Conservation (phyloP, 768 basidiomycete genomes). For the Russula olivacea region DNA sequence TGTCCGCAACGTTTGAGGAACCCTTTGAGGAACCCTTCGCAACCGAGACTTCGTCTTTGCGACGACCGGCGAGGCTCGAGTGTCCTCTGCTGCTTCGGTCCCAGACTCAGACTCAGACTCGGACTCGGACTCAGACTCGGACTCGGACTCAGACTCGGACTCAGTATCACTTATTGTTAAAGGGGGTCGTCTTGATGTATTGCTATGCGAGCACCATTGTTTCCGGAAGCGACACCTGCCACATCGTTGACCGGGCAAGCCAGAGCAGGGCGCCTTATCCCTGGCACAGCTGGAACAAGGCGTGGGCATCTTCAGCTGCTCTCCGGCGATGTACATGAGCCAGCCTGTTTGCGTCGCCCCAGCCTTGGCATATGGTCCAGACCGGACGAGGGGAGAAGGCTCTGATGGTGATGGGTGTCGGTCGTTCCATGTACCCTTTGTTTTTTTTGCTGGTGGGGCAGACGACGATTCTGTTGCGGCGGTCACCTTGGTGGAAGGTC, state of each 20-base stretch:
- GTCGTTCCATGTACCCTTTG: background rate
- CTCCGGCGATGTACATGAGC: slow-evolving; percentile 14
- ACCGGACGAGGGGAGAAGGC: background rate
- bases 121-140: background rate
- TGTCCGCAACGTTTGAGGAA: background rate
- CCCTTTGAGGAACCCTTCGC: background rate
- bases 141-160: background rate
- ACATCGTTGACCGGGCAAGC: slow-evolving; percentile 16
- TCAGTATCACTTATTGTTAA: background rate
- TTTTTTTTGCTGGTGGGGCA: slow-evolving; percentile 12
- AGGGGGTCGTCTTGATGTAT: background rate
- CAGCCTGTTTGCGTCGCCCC: slow-evolving; percentile 16
- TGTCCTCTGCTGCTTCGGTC: background rate
- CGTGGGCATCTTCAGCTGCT: slow-evolving; percentile 7
- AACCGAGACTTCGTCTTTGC: background rate
- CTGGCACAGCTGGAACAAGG: slow-evolving; percentile 2
- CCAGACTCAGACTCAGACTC: background rate
- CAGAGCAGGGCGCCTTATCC: slow-evolving; percentile 12
- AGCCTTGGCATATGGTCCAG: slow-evolving; percentile 14
- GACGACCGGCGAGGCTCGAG: background rate
- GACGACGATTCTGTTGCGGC: background rate
- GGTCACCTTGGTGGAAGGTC: background rate
- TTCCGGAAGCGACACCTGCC: slow-evolving; percentile 18
- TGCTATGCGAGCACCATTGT: slow-evolving; percentile 7
- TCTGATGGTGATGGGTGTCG: background rate